Conservation (phyloP, 495 filamentous ascomycete species). For the Penicillium mononematosum region DNA sequence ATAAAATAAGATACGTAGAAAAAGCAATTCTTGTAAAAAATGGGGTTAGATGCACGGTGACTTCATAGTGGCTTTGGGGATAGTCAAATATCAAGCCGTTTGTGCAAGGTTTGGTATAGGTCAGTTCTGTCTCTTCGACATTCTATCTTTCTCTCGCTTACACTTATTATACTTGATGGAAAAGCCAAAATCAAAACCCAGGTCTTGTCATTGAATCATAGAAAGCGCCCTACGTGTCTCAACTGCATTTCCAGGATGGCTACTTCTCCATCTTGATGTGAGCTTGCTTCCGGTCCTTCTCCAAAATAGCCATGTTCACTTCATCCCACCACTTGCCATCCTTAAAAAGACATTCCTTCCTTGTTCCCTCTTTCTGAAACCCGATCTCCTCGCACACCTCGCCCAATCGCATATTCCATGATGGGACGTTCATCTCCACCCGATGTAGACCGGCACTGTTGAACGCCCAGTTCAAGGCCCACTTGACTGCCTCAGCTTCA, state of each 20-base stretch:
- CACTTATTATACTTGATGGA: background rate
- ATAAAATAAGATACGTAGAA: background rate
- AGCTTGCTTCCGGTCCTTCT: background rate
- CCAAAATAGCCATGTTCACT: background rate
- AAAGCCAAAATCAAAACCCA: background rate
- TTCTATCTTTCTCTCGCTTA: background rate
- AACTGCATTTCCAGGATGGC: background rate
- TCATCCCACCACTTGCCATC: background rate
- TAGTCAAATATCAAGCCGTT: background rate
- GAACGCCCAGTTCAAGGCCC: background rate
- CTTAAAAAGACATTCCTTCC: background rate
- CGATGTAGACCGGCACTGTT: background rate
- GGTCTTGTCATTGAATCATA: background rate
- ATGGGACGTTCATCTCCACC: background rate
- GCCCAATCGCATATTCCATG: background rate
- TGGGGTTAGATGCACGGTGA: background rate
- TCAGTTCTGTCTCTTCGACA: background rate
- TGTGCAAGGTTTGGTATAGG: background rate
- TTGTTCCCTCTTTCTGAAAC: background rate
- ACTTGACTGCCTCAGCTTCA: background rate
- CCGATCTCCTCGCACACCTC: background rate
- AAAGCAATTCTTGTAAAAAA: background rate
- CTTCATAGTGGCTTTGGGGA: constrained; percentile 1
- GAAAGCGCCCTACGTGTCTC: background rate
- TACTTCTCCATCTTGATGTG: background rate